Conservation (phyloP, 805 yeast genomes). For the Wickerhamiella brachini region DNA sequence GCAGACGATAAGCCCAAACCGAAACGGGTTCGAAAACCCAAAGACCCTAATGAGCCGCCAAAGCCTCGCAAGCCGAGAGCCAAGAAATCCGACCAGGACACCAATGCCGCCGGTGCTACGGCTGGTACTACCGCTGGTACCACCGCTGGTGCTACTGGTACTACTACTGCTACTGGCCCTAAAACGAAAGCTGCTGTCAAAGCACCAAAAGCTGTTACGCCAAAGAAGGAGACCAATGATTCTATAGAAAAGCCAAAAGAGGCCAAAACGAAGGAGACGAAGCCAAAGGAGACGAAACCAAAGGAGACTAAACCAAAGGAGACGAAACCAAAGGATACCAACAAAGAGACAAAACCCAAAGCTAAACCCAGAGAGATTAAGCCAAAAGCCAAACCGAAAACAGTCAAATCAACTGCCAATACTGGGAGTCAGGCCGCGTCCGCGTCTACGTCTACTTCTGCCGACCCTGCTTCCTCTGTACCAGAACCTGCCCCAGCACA, state of each 20-base stretch:
- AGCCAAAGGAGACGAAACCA: slow-evolving; percentile 1
- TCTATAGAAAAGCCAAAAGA: background rate
- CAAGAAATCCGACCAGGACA: background rate
- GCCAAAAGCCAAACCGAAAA: background rate
- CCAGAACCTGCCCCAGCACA: too few relatives aligned
- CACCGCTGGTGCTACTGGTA: too few relatives aligned
- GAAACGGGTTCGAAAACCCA: background rate
- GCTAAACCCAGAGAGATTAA: background rate
- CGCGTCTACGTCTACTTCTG: too few relatives aligned
- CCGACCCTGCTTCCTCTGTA: too few relatives aligned
- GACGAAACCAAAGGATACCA: slow-evolving; percentile 2
- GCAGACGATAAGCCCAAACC: slow-evolving; percentile 4
- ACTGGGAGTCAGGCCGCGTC: too few relatives aligned
- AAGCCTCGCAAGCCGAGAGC: slow-evolving; percentile 2
- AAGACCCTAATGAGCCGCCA: slow-evolving; percentile 2
- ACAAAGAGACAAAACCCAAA: slow-evolving; percentile 4
- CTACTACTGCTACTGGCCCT: too few relatives aligned
- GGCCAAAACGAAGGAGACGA: slow-evolving; percentile 2
- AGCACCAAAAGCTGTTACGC: background rate
- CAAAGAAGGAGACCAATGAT: background rate
- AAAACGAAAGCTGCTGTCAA: background rate
- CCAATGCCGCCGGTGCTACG: slow-evolving; percentile 25
- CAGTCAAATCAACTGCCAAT: too few relatives aligned
- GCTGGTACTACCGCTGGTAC: background rate
- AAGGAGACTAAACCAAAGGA: background rate